A percentile compares a stretch with the other conserved stretches of the same genome.
These are phyloP conservation scores for Protomyces inouyei DNA, from an alignment of 1,139 yeast species.

Conservation along the genomic window DNA sequence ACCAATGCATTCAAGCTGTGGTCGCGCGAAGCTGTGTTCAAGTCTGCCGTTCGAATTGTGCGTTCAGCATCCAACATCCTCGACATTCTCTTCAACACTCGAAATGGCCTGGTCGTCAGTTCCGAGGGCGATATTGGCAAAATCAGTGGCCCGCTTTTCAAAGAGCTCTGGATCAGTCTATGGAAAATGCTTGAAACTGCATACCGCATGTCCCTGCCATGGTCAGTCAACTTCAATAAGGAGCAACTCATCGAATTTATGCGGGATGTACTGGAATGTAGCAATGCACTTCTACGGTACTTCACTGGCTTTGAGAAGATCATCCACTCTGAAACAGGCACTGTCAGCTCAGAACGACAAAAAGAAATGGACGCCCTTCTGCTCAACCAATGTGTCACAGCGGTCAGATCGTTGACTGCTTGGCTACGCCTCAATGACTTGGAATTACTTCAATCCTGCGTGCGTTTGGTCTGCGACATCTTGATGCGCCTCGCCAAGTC, in stretches of 20 bases:
- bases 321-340: slow-evolving; percentile 7
- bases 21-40: slow-evolving; percentile 32
- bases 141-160: background rate
- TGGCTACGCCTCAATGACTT: slow-evolving; percentile 81
- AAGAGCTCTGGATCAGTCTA: slow-evolving; percentile 53
- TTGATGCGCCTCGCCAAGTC: slow-evolving; percentile 58
- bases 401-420: slow-evolving; percentile 33
- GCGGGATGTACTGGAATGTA: slow-evolving; percentile 76
- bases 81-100: slow-evolving; percentile 8
- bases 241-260: slow-evolving; percentile 69
- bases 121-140: background rate
- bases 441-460: slow-evolving; percentile 69
- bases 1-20: slow-evolving; percentile 48
- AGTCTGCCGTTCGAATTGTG: slow-evolving; percentile 26
- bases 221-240: slow-evolving; percentile 63
- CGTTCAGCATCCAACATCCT: slow-evolving; percentile 15
- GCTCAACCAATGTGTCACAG: slow-evolving; percentile 34
- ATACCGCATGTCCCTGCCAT: slow-evolving; percentile 59
- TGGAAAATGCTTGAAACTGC: slow-evolving; percentile 72
- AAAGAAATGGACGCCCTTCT: slow-evolving; percentile 37
- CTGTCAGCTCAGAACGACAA: background rate
- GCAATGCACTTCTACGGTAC: slow-evolving; percentile 62
- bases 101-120: slow-evolving; percentile 9
- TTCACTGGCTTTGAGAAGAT: slow-evolving; percentile 49
- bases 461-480: slow-evolving; percentile 47